Evolutionary conservation across 257 asterid genomes (phyloP).

Genomic region (Echites panduratus): DNA sequence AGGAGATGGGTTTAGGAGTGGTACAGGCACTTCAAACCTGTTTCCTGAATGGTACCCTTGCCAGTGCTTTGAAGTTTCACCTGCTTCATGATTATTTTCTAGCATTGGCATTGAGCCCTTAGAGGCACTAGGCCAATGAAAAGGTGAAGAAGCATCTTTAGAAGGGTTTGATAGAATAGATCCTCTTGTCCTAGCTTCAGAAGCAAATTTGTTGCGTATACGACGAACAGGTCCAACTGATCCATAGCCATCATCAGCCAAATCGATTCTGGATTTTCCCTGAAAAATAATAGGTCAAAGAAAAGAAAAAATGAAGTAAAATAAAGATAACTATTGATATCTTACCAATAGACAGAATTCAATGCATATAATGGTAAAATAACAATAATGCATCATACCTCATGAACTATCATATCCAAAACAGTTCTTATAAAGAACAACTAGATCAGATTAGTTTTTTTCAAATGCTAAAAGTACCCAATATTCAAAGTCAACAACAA

Average conservation of each 20-base stretch:
- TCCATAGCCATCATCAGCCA: conserved; percentile 45
- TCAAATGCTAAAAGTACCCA: not conserved
- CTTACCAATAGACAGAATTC: not conserved
- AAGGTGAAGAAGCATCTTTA: conserved; percentile 34
- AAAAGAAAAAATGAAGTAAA: not conserved
- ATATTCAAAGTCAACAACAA: not conserved
- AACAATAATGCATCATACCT: not conserved
- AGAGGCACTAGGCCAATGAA: conserved; percentile 29
- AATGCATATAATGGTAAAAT: not conserved
- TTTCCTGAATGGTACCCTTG: conserved; percentile 26
- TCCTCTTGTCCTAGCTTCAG: conserved; percentile 65
- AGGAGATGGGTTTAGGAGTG: conserved; percentile 28
- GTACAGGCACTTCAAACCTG: conserved; percentile 25
- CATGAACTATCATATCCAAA: not conserved
- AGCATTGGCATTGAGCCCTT: conserved; percentile 35
- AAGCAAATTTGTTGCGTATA: conserved; percentile 51
- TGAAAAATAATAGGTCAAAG: conserved; percentile 26
- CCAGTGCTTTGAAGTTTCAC: conserved; percentile 39
- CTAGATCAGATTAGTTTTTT: not conserved
- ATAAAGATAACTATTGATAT: not conserved
- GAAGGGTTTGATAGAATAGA: conserved; percentile 49
- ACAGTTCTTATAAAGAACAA: not conserved
- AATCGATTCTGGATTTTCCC: conserved; percentile 49
- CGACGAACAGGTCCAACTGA: conserved; percentile 83
- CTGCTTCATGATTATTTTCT: conserved; percentile 36